Evolutionary conservation across 73 alveolate species (phyloP).

Genomic region (Tetrahymena elliotti): DNA sequence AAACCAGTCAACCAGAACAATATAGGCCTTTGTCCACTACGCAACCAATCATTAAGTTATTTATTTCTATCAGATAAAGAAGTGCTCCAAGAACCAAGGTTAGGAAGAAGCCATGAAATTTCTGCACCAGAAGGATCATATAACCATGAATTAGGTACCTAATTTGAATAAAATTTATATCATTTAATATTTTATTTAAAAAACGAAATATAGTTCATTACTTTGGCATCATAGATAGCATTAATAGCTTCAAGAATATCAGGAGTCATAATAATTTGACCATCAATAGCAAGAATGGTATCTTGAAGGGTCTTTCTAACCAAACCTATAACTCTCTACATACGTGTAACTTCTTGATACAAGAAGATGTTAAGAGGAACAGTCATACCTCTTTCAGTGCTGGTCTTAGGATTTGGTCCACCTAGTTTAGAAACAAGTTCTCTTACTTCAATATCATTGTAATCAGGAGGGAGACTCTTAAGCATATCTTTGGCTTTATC

Average conservation of each 20-base stretch:
- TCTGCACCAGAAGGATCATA: conserved; percentile 99
- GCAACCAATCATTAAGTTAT: conserved; percentile 94
- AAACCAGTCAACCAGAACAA: conserved; percentile 93
- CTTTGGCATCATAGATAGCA: conserved; percentile 87
- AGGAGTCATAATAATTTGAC: conserved; percentile 98
- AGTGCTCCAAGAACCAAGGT: conserved; percentile 96
- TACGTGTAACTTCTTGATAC: conserved; percentile 86
- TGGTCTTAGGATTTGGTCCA: conserved; percentile 75
- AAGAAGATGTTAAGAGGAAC: conserved; percentile 99
- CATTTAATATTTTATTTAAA: too few species aligned
- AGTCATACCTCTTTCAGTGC: conserved; percentile 90
- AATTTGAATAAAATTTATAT: not conserved
- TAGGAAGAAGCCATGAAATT: conserved; percentile 97
- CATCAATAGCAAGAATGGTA: conserved; percentile 97
- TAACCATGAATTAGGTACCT: conserved; percentile 91
- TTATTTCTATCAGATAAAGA: conserved; percentile 94
- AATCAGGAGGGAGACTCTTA: conserved; percentile 87
- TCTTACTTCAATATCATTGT: conserved; percentile 82
- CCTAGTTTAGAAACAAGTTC: conserved; percentile 77
- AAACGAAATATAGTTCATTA: not conserved
- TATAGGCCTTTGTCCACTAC: conserved; percentile 83
- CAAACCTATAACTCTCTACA: conserved; percentile 84
- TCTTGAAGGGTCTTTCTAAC: conserved; percentile 83
- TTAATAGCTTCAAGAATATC: conserved; percentile 92
- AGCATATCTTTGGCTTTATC: conserved; percentile 56